These are phyloP conservation scores for Epichloe elymi DNA, from an alignment of 2,329 filamentous ascomycete genomes.

Conservation along the genomic window DNA sequence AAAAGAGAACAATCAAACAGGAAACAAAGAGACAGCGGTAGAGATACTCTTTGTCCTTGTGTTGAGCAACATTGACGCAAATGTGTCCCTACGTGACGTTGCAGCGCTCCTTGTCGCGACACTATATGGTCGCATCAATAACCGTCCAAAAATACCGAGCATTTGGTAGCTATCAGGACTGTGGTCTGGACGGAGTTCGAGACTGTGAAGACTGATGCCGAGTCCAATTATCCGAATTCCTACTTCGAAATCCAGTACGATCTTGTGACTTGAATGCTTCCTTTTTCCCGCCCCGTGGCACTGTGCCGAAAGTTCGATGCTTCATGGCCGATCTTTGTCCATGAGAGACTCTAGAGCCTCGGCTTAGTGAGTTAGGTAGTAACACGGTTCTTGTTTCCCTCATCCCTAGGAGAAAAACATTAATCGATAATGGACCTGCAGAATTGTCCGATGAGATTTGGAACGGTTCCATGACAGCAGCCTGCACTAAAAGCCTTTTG, in stretches of 20 bases:
- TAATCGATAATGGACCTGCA: slow-evolving; percentile 23
- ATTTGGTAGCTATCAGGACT: not conserved
- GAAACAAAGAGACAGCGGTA: slow-evolving; percentile 3
- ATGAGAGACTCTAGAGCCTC: slow-evolving; percentile 16
- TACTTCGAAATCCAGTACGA: slow-evolving; percentile 27
- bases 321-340: slow-evolving; percentile 12
- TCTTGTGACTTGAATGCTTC: slow-evolving; percentile 19
- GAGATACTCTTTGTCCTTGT: not conserved
- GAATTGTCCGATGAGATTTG: slow-evolving; percentile 20
- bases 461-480: slow-evolving; percentile 21
- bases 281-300: slow-evolving; percentile 20
- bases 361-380: slow-evolving; percentile 21
- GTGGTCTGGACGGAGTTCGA: slow-evolving; percentile 3
- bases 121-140: not conserved
- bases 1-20: slow-evolving; percentile 2
- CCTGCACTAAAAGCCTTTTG: slow-evolving; percentile 33
- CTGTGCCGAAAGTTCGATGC: slow-evolving; percentile 17
- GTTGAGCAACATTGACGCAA: not conserved
- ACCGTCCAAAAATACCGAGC: not conserved
- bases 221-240: slow-evolving; percentile 28
- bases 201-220: slow-evolving; percentile 13
- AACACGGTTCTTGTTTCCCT: slow-evolving; percentile 23
- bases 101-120: not conserved
- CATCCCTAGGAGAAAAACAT: slow-evolving; percentile 30
- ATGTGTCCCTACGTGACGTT: not conserved